Evolutionary conservation across 306 rosid species (phyloP), one percentile per base, ranked within the genome.

Genomic region (Lagenaria siceraria): DNA sequence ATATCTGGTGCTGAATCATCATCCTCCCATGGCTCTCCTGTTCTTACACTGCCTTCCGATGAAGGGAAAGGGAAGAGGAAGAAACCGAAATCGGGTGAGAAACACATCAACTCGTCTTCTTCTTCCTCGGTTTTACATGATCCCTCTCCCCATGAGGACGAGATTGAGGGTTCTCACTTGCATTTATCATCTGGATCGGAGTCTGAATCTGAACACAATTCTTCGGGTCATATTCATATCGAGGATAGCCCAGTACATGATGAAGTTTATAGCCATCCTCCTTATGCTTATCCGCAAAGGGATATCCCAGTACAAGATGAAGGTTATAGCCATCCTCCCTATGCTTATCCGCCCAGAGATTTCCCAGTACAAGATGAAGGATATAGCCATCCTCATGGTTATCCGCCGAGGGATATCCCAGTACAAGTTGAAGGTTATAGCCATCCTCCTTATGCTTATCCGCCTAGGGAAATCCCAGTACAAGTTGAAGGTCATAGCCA

Each of bases 11-110:
- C 84, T 19, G 81, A 51, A 36, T 79, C 86, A 24, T 81, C 36
- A 0, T 46, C 86, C 56, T 55, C 82, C 42, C 85, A 85, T 8
- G 81, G 78, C 61, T 96, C 99, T 54, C 98, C 99, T 5, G 89
- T 92, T 38, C 93, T 96, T 76, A 90, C 98, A 60, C 85, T 96
- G 82, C 99, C 99, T 3, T 90, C 97, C 2, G 88, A 89, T 25
- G 83, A 83, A 80, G 91, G 76, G 38, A 71, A 71, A 78, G 92
- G 76, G 24, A 71, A 71, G 40, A 80, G 81, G 19, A 84, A 78
- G 76, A 82, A 69, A 48, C 75, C 81, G 21, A 78, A 69, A 58
- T 52, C 27, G 13, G 70, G 12, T 10, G 58, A 18, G 59, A 82
- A 70, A 11, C 64, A 73, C 35, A 73, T 40, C 11, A 35, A 75